phyloP scores from a whole-genome alignment of 371 early-diverging fungal species.

The Actinomucor elegans region DNA sequence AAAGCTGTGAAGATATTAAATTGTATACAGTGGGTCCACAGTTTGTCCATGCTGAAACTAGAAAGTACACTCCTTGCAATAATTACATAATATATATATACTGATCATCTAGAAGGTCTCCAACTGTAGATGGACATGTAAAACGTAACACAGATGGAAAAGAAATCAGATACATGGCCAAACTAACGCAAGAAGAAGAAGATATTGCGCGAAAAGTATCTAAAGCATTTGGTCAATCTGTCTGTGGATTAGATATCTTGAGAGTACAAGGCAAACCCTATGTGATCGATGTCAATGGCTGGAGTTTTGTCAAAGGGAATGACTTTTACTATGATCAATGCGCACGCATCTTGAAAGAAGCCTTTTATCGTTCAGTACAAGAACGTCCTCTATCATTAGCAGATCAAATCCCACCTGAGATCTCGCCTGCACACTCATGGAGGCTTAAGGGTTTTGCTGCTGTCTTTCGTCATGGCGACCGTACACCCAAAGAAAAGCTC shows the following conservation, averaged over 20 bases:
- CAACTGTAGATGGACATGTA: constrained; percentile 97
- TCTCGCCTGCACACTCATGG: constrained; percentile 82
- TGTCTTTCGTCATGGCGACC: constrained; percentile 95
- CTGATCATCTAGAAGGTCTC: constrained; percentile 62
- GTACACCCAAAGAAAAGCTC: constrained; percentile 97
- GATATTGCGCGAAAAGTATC: constrained; percentile 80
- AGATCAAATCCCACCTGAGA: constrained; percentile 55
- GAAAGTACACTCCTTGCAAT: constrained; percentile 68
- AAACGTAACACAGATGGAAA: constrained; percentile 96
- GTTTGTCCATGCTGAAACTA: constrained; percentile 95
- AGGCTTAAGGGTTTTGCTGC: constrained; percentile 88
- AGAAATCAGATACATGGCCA: constrained; percentile 91
- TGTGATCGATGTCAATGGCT: constrained; percentile 99
- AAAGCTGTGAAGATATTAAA: constrained; percentile 96
- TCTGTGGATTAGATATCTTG: constrained; percentile 96
- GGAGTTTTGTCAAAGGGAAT: constrained; percentile 99
- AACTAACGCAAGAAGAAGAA: constrained; percentile 80
- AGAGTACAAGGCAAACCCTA: constrained; percentile 83
- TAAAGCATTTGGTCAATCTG: constrained; percentile 85
- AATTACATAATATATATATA: not conserved
- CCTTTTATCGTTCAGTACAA: constrained; percentile 38
- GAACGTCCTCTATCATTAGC: constrained; percentile 57
- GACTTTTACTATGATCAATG: constrained; percentile 91
- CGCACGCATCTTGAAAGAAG: constrained; percentile 68
- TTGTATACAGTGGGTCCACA: constrained; percentile 93